These are phyloP conservation scores for Colletotrichum scovillei DNA, from an alignment of 2,329 filamentous ascomycete genomes.

Conservation along the genomic window DNA sequence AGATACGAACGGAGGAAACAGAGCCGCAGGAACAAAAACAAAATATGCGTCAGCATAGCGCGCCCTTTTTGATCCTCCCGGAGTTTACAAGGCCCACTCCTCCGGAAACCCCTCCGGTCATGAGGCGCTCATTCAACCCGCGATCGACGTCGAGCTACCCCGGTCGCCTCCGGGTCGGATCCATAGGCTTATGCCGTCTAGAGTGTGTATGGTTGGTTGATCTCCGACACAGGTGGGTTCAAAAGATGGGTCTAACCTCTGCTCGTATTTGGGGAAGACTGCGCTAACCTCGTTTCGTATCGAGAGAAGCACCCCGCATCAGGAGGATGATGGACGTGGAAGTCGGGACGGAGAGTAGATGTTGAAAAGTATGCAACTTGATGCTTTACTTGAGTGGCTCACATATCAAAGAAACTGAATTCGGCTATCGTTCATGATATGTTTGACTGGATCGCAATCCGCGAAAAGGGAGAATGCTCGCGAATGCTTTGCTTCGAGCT, in stretches of 20 bases:
- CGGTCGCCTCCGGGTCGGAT: background rate
- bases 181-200: background rate
- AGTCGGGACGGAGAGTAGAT: too few relatives aligned
- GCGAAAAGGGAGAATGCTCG: too few relatives aligned
- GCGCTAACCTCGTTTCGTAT: background rate
- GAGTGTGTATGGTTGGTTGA: background rate
- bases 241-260: background rate
- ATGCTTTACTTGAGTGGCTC: too few relatives aligned
- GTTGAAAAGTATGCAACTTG: background rate
- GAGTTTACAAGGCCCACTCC: background rate
- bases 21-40: background rate
- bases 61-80: background rate
- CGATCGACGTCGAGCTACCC: background rate
- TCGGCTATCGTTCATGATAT: too few relatives aligned
- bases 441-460: too few relatives aligned
- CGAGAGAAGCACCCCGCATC: background rate
- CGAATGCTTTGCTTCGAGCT: too few relatives aligned
- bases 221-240: background rate
- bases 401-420: accelerated
- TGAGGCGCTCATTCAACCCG: background rate
- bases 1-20: background rate
- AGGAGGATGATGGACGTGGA: background rate
- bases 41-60: background rate
- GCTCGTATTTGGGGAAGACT: conserved; percentile 1
- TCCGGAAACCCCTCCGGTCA: background rate